Percentiles rank a stretch among this genome's conserved stretches.
Conservation (phyloP, 352 stramenopile genomes). For the Globisporangium cylindrosporum region DNA sequence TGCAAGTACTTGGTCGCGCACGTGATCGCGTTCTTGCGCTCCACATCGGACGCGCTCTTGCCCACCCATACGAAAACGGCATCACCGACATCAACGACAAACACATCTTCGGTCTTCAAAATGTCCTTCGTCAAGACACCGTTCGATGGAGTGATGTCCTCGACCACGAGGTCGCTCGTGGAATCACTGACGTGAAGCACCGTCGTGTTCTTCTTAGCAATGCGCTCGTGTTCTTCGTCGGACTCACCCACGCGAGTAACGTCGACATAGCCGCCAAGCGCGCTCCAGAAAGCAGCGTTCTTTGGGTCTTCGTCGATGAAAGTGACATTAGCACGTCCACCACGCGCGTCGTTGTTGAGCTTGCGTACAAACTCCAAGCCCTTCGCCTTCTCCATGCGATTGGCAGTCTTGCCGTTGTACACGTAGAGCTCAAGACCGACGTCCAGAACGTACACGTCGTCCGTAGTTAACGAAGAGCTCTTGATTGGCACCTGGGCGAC, state of each 20-base stretch:
- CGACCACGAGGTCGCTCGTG: constrained; percentile 46
- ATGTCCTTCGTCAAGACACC: constrained; percentile 75
- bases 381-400: constrained; percentile 91
- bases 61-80: constrained; percentile 93
- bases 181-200: constrained; percentile 81
- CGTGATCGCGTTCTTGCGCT: constrained; percentile 88
- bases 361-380: constrained; percentile 86
- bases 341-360: constrained; percentile 84
- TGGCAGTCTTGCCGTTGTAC: constrained; percentile 72
- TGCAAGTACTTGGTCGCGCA: constrained; percentile 84
- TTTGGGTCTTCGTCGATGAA: constrained; percentile 90
- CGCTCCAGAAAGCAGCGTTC: constrained; percentile 90
- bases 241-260: constrained; percentile 60
- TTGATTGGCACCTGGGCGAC: constrained; percentile 84
- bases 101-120: constrained; percentile 90
- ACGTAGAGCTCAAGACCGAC: constrained; percentile 90
- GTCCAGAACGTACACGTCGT: constrained; percentile 96
- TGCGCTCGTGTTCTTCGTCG: constrained; percentile 64
- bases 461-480: constrained; percentile 84
- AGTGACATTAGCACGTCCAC: constrained; percentile 72
- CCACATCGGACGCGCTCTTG: constrained; percentile 66
- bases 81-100: constrained; percentile 88
- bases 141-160: constrained; percentile 59
- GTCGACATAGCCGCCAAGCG: constrained; percentile 84
- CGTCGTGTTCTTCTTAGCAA: constrained; percentile 58